Evolutionary conservation across 2,329 filamentous ascomycete genomes (phyloP).

Genomic region (Neonectria sp.): DNA sequence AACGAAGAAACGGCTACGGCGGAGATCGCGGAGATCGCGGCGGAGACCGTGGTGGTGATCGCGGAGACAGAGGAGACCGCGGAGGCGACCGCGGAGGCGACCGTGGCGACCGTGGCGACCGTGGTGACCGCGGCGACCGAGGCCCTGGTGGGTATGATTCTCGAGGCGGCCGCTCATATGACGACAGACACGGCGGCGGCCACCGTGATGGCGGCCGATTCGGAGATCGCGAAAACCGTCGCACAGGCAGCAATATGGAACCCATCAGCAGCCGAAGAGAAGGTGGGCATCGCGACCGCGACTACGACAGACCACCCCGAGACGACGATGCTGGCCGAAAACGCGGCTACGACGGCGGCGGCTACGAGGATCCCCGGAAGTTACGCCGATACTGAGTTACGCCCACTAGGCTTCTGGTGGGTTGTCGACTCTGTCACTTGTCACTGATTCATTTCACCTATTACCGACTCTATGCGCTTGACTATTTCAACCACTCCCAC

Average conservation of each 20-base stretch:
- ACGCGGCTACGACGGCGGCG: conserved; percentile 83
- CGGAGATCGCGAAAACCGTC: conserved; percentile 64
- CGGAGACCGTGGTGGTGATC: conserved; percentile 61
- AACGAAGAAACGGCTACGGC: conserved; percentile 63
- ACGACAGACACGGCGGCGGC: conserved; percentile 68
- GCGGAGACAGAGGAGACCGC: conserved; percentile 54
- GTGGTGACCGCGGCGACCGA: conserved; percentile 60
- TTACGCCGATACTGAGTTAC: conserved; percentile 70
- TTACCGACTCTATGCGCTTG: conserved; percentile 44
- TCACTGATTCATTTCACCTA: conserved; percentile 38
- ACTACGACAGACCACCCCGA: conserved; percentile 67
- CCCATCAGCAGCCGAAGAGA: conserved; percentile 78
- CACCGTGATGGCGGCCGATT: conserved; percentile 64
- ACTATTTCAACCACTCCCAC: conserved; percentile 27
- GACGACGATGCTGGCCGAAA: conserved; percentile 72
- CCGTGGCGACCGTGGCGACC: conserved; percentile 21
- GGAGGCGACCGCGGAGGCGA: conserved; percentile 53
- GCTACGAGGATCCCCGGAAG: conserved; percentile 84
- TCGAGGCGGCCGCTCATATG: conserved; percentile 71
- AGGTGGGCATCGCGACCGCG: conserved; percentile 67
- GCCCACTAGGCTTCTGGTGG: conserved; percentile 41
- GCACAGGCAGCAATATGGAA: conserved; percentile 86
- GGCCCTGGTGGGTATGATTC: conserved; percentile 74
- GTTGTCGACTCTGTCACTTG: conserved; percentile 41
- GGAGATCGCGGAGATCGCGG: conserved; percentile 60